Evolutionary conservation across 1,139 yeast genomes (phyloP).

Genomic region (Taphrina flavorubra): DNA sequence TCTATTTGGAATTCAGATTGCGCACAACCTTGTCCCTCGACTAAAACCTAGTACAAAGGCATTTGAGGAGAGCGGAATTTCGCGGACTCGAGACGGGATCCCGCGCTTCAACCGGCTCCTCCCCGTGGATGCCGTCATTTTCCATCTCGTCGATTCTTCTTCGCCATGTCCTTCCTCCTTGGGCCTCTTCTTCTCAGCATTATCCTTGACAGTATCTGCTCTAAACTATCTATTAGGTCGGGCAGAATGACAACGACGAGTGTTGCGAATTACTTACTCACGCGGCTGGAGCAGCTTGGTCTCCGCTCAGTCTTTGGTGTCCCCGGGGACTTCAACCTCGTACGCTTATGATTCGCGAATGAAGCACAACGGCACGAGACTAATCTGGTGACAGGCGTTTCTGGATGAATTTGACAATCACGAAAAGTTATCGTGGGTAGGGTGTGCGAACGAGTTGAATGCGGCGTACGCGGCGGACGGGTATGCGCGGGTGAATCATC

Average conservation of each 20-base stretch:
- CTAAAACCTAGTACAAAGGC: not conserved
- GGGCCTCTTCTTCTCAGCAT: not conserved
- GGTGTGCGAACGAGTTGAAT: slow-evolving; percentile 67
- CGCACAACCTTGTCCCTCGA: not conserved
- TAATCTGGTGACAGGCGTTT: slow-evolving; percentile 14
- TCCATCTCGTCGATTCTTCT: not conserved
- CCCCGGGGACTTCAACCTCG: slow-evolving; percentile 67
- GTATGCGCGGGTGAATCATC: slow-evolving; percentile 62
- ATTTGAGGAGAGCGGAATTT: not conserved
- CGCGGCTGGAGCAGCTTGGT: slow-evolving; percentile 58
- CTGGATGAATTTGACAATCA: slow-evolving; percentile 39
- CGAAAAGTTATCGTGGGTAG: slow-evolving; percentile 61
- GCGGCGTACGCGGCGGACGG: slow-evolving; percentile 83
- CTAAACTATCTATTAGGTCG: too few species aligned
- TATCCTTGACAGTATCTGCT: too few species aligned
- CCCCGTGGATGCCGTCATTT: slow-evolving; percentile 1
- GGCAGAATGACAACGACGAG: slow-evolving; percentile 16
- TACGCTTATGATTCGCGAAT: not conserved
- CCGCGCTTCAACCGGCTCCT: not conserved
- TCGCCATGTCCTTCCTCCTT: not conserved
- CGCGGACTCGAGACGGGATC: too few species aligned
- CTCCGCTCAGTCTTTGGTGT: slow-evolving; percentile 60
- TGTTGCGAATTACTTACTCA: slow-evolving; percentile 60
- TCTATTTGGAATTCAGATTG: not conserved
- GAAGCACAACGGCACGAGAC: not conserved